Evolutionary conservation across 2,329 filamentous ascomycete species (phyloP).

Genomic region (Beauveria rudraprayagi): DNA sequence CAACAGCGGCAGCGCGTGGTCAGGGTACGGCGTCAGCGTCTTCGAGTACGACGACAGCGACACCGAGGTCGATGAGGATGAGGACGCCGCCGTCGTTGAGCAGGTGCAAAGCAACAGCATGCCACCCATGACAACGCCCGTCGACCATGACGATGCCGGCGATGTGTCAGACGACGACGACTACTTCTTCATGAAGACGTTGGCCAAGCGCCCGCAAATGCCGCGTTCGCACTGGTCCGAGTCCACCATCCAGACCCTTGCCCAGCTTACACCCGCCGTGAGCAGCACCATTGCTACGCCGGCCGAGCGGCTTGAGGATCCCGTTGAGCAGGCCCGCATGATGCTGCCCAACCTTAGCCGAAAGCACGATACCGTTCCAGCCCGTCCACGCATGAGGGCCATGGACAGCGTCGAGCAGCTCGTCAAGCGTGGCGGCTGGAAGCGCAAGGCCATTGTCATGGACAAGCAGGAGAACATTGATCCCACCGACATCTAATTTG

Average conservation of each 20-base stretch:
- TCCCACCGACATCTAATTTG: not conserved
- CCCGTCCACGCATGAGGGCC: conserved; percentile 30
- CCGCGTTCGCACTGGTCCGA: conserved; percentile 35
- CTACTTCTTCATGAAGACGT: conserved; percentile 25
- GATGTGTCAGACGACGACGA: conserved; percentile 21
- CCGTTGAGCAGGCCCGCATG: conserved; percentile 17
- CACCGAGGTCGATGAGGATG: conserved; percentile 15
- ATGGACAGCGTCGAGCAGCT: conserved; percentile 33
- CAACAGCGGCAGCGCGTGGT: conserved; percentile 17
- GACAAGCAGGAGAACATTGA: conserved; percentile 22
- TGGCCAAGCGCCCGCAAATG: conserved; percentile 23
- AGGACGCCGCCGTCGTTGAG: conserved; percentile 20
- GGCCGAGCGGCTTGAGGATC: conserved; percentile 5
- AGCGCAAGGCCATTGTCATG: conserved; percentile 35
- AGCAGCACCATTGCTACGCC: conserved; percentile 10
- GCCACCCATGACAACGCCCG: conserved; percentile 21
- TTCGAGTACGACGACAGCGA: conserved; percentile 19
- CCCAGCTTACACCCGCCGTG: conserved; percentile 14
- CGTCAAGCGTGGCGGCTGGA: conserved; percentile 36
- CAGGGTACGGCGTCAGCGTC: conserved; percentile 9
- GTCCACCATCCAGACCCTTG: conserved; percentile 30
- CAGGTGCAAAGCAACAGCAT: conserved; percentile 14
- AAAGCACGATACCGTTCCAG: conserved; percentile 22
- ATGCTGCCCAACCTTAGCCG: conserved; percentile 29
- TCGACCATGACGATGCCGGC: conserved; percentile 17